Percentiles rank a stretch among this genome's conserved stretches.
Evolutionary conservation across 352 stramenopile species (phyloP).

Genomic region (Lagenidium sp.): DNA sequence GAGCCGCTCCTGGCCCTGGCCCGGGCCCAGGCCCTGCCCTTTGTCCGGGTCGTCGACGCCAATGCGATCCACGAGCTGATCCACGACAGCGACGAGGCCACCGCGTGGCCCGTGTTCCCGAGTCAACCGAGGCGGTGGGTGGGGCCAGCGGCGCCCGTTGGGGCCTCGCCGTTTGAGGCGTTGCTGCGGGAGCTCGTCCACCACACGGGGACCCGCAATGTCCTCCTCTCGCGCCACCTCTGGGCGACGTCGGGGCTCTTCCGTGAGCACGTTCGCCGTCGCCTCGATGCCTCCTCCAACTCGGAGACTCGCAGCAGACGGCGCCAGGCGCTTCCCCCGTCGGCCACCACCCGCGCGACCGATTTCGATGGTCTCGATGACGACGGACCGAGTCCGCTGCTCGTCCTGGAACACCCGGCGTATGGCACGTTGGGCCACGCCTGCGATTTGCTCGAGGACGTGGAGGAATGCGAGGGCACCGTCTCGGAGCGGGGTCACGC

Average conservation of each 20-base stretch:
- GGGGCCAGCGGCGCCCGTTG: not conserved
- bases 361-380: too few species aligned
- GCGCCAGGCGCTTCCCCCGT: not conserved
- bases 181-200: not conserved
- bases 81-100: not conserved
- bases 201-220: not conserved
- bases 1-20: conserved; percentile 16
- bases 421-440: conserved; percentile 23
- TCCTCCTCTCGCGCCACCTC: not conserved
- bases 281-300: not conserved
- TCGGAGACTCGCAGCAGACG: not conserved
- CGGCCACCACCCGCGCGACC: too few species aligned
- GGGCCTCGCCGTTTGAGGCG: not conserved
- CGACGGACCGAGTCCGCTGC: too few species aligned
- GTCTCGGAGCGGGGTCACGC: conserved; percentile 19
- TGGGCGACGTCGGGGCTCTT: not conserved
- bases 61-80: conserved; percentile 26
- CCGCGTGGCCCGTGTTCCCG: conserved; percentile 6
- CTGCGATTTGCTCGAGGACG: conserved; percentile 21
- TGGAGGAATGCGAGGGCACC: conserved; percentile 28
- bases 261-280: not conserved
- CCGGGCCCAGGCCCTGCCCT: conserved; percentile 21
- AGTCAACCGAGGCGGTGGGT: too few species aligned
- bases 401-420: not conserved
- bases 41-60: conserved; percentile 22